These are phyloP conservation scores for Xylariaceae sp. DNA, from an alignment of 2,329 filamentous ascomycete species.

Conservation along the genomic window DNA sequence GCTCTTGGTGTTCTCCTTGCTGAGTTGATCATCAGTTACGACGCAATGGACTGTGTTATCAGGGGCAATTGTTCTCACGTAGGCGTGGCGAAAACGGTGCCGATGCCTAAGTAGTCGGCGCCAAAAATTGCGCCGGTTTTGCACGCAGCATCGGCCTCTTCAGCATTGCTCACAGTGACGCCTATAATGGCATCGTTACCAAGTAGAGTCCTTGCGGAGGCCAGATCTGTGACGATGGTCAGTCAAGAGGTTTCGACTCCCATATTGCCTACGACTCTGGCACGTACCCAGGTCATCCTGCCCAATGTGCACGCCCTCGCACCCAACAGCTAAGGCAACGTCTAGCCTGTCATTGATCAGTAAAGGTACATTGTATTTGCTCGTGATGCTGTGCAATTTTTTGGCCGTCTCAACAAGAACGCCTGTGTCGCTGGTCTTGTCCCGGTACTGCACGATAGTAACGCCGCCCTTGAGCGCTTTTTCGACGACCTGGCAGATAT, in stretches of 20 bases:
- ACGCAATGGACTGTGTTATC: constrained; percentile 4
- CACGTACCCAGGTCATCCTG: constrained; percentile 82
- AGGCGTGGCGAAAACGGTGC: constrained; percentile 80
- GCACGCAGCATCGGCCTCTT: constrained; percentile 70
- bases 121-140: too few relatives aligned
- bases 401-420: constrained; percentile 66
- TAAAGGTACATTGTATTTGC: constrained; percentile 66
- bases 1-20: constrained; percentile 81
- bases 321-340: constrained; percentile 78
- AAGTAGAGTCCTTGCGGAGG: constrained; percentile 65
- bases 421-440: constrained; percentile 76
- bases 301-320: constrained; percentile 90
- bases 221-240: constrained; percentile 41
- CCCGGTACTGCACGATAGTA: constrained; percentile 83
- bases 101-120: constrained; percentile 86
- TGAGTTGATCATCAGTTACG: constrained; percentile 30
- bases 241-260: not conserved
- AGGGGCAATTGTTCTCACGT: constrained; percentile 50
- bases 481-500: constrained; percentile 70
- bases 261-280: not conserved
- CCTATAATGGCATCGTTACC: constrained; percentile 80
- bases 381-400: constrained; percentile 67
- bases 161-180: constrained; percentile 71
- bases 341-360: constrained; percentile 93
- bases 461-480: constrained; percentile 74